Evolutionary conservation across 257 asterid genomes (phyloP).

Genomic region (Haberlea rhodopensis): DNA sequence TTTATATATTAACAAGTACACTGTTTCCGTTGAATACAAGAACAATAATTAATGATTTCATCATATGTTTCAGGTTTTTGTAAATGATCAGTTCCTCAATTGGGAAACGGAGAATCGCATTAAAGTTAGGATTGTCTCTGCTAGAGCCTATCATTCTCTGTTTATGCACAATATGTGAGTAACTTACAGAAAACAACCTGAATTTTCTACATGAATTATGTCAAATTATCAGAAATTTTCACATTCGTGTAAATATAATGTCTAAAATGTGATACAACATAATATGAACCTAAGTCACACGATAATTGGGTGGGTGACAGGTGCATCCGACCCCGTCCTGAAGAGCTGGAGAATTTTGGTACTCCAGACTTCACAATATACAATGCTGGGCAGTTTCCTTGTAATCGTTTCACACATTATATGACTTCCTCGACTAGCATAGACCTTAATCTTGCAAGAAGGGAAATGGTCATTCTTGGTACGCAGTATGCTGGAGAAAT

Average conservation of each 20-base stretch:
- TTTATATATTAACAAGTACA: neutral
- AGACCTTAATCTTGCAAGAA: constrained; percentile 79
- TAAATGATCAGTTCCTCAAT: constrained; percentile 87
- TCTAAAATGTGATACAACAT: neutral
- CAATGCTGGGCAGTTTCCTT: constrained; percentile 93
- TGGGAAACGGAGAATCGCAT: constrained; percentile 90
- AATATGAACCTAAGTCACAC: neutral
- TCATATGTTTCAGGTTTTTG: constrained; percentile 54
- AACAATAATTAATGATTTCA: neutral
- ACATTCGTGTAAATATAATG: neutral
- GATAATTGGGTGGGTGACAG: constrained; percentile 50
- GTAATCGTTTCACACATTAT: constrained; percentile 87
- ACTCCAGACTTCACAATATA: constrained; percentile 96
- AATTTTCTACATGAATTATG: neutral
- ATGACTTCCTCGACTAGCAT: constrained; percentile 98
- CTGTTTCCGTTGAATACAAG: neutral
- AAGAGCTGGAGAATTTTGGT: constrained; percentile 86
- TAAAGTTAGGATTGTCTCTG: constrained; percentile 92
- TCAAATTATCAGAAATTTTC: neutral
- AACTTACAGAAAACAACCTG: constrained; percentile 6
- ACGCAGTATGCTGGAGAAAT: constrained; percentile 97
- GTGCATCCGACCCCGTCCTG: constrained; percentile 93
- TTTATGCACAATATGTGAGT: constrained; percentile 96
- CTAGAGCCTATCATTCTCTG: constrained; percentile 93
- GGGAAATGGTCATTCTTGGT: constrained; percentile 94